A percentile compares a stretch with the other conserved stretches of the same genome.
Conservation (phyloP, 495 filamentous ascomycete genomes). For the Penicillium manginii region DNA sequence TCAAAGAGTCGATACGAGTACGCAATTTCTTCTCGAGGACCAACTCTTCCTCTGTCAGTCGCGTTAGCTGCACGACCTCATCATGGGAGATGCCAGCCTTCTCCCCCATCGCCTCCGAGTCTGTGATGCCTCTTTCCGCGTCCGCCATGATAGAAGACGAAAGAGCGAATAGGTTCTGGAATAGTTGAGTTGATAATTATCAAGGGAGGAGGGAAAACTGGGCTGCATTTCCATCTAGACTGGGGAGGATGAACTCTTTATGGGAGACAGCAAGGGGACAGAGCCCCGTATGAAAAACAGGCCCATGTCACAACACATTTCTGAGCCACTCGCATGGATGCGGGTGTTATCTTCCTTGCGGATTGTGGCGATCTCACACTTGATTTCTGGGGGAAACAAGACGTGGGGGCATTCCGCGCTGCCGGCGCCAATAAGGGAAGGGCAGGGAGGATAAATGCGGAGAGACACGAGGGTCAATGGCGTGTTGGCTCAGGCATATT, state of each 20-base stretch:
- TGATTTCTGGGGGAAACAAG: conserved; percentile 6
- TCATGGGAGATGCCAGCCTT: conserved; percentile 46
- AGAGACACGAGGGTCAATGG: conserved; percentile 14
- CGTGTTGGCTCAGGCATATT: conserved; percentile 5
- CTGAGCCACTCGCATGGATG: neutral
- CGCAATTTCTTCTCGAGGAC: conserved; percentile 51
- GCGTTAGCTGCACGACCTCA: conserved; percentile 42
- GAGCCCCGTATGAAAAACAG: neutral
- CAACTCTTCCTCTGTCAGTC: conserved; percentile 50
- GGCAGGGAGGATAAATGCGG: neutral
- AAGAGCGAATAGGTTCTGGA: neutral
- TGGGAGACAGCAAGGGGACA: neutral
- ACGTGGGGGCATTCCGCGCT: conserved; percentile 16
- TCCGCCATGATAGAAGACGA: conserved; percentile 22
- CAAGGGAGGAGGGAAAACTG: neutral
- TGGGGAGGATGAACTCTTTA: neutral
- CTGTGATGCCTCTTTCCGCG: conserved; percentile 29
- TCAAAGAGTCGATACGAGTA: conserved; percentile 52
- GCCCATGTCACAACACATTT: neutral
- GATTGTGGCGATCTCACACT: conserved; percentile 14
- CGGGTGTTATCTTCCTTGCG: neutral
- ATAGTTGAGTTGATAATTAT: neutral
- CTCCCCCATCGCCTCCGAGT: conserved; percentile 45
- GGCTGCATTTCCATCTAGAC: neutral
- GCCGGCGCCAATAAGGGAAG: neutral